A percentile compares a stretch with the other conserved stretches of the same genome.
phyloP scores from a whole-genome alignment of 2,329 filamentous ascomycete species.

The Fusarium protoensiforme region DNA sequence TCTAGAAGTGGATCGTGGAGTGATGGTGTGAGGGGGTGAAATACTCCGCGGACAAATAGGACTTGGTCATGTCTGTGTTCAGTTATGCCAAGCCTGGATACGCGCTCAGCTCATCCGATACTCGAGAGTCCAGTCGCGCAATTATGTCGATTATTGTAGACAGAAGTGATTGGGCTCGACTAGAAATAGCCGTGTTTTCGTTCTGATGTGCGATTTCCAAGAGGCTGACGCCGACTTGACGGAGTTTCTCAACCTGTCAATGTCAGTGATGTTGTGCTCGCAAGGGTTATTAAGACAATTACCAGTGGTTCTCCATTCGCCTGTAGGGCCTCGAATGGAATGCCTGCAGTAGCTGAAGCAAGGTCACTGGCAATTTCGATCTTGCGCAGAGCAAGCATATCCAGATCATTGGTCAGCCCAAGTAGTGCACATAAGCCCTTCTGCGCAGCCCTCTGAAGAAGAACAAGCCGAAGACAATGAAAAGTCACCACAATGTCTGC shows the following conservation, averaged over 20 bases:
- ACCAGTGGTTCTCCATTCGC: conserved; percentile 22
- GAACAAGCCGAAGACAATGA: conserved; percentile 15
- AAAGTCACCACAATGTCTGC: conserved; percentile 18
- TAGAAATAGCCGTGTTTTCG: neutral
- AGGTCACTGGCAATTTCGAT: conserved; percentile 19
- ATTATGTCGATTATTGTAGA: conserved; percentile 9
- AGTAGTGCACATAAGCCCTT: conserved; percentile 8
- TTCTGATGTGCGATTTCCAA: conserved; percentile 21
- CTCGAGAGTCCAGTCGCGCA: conserved; percentile 16
- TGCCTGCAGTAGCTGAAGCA: neutral
- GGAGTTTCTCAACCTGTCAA: conserved; percentile 27
- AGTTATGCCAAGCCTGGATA: neutral
- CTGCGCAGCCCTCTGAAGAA: neutral
- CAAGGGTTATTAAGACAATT: neutral
- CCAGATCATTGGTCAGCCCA: conserved; percentile 6
- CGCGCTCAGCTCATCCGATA: conserved; percentile 23
- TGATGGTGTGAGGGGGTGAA: neutral
- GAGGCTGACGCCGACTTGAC: conserved; percentile 16
- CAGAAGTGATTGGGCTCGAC: conserved; percentile 3
- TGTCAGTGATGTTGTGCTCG: neutral
- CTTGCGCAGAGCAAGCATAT: conserved; percentile 21
- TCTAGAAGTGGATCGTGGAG: neutral
- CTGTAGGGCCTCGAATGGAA: conserved; percentile 21
- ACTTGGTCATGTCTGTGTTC: neutral
- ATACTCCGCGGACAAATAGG: conserved; percentile 24